These are phyloP conservation scores for Xylaria sp. DNA, from an alignment of 2,329 filamentous ascomycete species.

Conservation along the genomic window DNA sequence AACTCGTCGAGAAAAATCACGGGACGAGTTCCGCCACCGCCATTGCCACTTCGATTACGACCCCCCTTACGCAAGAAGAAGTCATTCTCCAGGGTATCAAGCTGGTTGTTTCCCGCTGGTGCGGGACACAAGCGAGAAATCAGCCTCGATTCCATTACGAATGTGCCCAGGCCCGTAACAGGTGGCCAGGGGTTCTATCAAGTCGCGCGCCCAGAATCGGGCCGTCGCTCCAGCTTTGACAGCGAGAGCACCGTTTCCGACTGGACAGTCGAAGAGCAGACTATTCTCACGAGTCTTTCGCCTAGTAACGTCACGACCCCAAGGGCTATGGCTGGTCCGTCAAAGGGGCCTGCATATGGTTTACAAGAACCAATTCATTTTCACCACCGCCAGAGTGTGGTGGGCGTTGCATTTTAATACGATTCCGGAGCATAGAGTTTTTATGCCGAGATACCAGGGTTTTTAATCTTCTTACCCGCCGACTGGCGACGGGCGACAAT, in stretches of 20 bases:
- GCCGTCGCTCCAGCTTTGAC: conserved; percentile 55
- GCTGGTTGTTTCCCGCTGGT: conserved; percentile 60
- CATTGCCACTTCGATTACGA: conserved; percentile 67
- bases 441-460: conserved; percentile 38
- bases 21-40: conserved; percentile 60
- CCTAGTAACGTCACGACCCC: conserved; percentile 58
- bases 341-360: conserved; percentile 38
- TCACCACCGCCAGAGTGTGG: conserved; percentile 56
- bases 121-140: conserved; percentile 51
- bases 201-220: conserved; percentile 55
- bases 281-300: conserved; percentile 60
- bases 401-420: conserved; percentile 59
- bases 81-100: conserved; percentile 70
- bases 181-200: conserved; percentile 68
- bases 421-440: conserved; percentile 37
- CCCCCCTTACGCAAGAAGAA: conserved; percentile 73
- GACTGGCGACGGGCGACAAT: conserved; percentile 25
- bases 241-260: conserved; percentile 61
- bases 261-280: conserved; percentile 59
- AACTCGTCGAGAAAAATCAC: conserved; percentile 50
- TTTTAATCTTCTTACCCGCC: conserved; percentile 36
- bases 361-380: conserved; percentile 41
- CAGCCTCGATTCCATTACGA: conserved; percentile 64
- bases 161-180: conserved; percentile 62
- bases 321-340: conserved; percentile 53